Evolutionary conservation across 2,329 filamentous ascomycete genomes (phyloP).

Genomic region (Hymenoscyphus linearis): DNA sequence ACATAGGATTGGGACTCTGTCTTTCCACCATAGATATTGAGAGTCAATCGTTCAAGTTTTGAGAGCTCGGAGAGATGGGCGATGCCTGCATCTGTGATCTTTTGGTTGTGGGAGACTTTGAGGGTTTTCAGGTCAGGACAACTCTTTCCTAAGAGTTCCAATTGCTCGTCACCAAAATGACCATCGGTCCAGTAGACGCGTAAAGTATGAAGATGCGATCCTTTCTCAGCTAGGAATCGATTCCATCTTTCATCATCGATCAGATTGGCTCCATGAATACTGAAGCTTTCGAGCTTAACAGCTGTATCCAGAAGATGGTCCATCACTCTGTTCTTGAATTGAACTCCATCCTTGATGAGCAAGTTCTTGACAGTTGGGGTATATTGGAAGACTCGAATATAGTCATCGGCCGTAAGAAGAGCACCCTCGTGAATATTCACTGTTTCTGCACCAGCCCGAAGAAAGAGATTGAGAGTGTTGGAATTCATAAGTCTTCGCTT

Average conservation of each 20-base stretch:
- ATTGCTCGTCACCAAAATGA: slow-evolving; percentile 68
- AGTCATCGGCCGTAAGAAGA: slow-evolving; percentile 70
- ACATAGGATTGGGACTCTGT: slow-evolving; percentile 53
- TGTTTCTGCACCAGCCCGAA: slow-evolving; percentile 45
- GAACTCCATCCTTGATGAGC: slow-evolving; percentile 78
- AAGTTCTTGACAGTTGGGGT: slow-evolving; percentile 65
- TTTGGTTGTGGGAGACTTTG: slow-evolving; percentile 77
- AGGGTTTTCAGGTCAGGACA: slow-evolving; percentile 68
- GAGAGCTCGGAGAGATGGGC: slow-evolving; percentile 56
- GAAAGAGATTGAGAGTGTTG: slow-evolving; percentile 51
- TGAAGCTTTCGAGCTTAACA: slow-evolving; percentile 63
- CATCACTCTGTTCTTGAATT: slow-evolving; percentile 82
- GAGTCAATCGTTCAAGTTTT: slow-evolving; percentile 67
- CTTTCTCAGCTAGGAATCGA: slow-evolving; percentile 61
- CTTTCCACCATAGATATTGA: slow-evolving; percentile 56
- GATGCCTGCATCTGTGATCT: slow-evolving; percentile 62
- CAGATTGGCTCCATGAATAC: slow-evolving; percentile 80
- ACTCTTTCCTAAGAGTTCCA: slow-evolving; percentile 54
- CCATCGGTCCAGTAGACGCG: slow-evolving; percentile 81
- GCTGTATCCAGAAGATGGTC: slow-evolving; percentile 73
- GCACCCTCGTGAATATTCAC: slow-evolving; percentile 54
- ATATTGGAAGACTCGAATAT: slow-evolving; percentile 71
- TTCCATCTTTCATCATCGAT: slow-evolving; percentile 73
- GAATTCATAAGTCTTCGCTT: slow-evolving; percentile 53
- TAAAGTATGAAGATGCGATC: slow-evolving; percentile 58